Percentiles rank a stretch among this genome's conserved stretches.
Conservation (phyloP, 345 rosid genomes). For the Pistacia atlantica region DNA sequence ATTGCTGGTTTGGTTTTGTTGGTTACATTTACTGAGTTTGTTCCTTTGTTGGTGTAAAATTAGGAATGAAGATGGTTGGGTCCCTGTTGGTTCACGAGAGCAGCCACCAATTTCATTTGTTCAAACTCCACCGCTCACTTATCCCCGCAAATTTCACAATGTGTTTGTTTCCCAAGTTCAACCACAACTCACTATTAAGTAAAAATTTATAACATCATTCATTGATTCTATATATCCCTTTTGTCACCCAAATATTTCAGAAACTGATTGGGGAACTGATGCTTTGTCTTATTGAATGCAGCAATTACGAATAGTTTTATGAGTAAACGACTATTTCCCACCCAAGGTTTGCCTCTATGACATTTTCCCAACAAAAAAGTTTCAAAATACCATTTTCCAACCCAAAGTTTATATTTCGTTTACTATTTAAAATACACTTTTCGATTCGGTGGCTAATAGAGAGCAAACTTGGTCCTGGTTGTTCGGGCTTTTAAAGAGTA, state of each 20-base stretch:
- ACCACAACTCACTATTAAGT: no score
- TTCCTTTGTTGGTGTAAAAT: constrained; percentile 26
- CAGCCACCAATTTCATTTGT: constrained; percentile 29
- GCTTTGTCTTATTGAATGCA: not conserved
- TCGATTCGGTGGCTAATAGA: no score
- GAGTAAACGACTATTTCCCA: no score
- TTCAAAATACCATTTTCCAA: no score
- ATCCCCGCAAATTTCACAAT: not conserved
- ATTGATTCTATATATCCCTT: not conserved
- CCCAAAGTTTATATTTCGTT: no score
- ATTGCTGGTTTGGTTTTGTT: constrained; percentile 3
- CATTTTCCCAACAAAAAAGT: no score
- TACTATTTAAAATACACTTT: no score
- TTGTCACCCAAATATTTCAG: constrained; percentile 5
- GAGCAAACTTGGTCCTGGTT: no score
- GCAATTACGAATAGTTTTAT: not conserved
- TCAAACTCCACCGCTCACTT: not conserved
- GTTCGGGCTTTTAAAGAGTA: no score
- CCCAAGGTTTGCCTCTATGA: no score
- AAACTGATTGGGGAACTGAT: not conserved
- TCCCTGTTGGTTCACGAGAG: constrained; percentile 47
- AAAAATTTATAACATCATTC: no score
- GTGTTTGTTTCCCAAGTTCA: constrained; percentile 6
- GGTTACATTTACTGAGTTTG: constrained; percentile 29
- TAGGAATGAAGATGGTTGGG: constrained; percentile 19